Conservation (phyloP, 148 eudicot species). For the Heliosperma pusillum region DNA sequence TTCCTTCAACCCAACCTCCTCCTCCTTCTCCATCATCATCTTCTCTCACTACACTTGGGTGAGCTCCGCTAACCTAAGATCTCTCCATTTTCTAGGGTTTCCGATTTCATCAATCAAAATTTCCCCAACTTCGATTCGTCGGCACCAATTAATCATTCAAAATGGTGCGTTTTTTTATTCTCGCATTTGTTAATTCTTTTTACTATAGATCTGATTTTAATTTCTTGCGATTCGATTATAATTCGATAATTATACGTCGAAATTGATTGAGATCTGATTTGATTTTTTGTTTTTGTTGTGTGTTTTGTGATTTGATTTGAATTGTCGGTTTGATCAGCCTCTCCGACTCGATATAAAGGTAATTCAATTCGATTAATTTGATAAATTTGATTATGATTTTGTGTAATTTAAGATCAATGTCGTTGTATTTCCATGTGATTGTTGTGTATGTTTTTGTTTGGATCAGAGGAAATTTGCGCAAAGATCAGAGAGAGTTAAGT, state of each 20-base stretch:
- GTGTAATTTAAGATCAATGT: conserved; percentile 3
- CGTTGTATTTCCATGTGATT: conserved; percentile 12
- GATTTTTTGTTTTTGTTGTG: conserved; percentile 21
- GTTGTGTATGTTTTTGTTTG: conserved; percentile 14
- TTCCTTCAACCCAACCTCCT: not conserved
- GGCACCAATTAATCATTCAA: conserved; percentile 17
- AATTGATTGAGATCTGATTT: conserved; percentile 33
- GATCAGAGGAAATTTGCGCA: conserved; percentile 79
- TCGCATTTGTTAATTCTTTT: not conserved
- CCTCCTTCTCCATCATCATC: not conserved
- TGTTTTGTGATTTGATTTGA: not conserved
- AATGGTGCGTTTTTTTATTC: conserved; percentile 36
- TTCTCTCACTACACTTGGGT: conserved; percentile 26
- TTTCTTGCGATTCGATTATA: conserved; percentile 16
- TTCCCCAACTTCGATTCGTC: conserved; percentile 9
- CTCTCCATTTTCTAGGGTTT: not conserved
- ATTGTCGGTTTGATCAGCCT: conserved; percentile 42
- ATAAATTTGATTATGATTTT: not conserved
- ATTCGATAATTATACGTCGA: not conserved
- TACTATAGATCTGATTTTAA: conserved; percentile 35
- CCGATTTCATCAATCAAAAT: not conserved
- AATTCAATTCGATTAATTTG: conserved; percentile 15
- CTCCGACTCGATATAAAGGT: conserved; percentile 87
- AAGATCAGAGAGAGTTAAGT: conserved; percentile 84
- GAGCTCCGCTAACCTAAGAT: conserved; percentile 18